These are phyloP conservation scores for Claviceps sp. DNA, from an alignment of 2,329 filamentous ascomycete genomes.

Conservation along the genomic window DNA sequence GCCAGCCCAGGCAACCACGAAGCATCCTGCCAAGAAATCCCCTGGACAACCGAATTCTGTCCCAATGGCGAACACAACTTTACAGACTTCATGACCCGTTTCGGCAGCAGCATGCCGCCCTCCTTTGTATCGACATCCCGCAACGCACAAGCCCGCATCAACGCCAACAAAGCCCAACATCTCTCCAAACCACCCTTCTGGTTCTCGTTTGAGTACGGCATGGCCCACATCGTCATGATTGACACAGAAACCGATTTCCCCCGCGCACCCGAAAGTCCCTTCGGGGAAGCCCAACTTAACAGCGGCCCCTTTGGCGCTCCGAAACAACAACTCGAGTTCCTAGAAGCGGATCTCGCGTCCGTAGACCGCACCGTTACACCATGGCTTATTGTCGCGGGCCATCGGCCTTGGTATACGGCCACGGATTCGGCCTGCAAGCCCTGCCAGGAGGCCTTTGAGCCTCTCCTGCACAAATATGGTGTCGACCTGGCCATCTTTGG, in stretches of 20 bases:
- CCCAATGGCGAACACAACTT: conserved; percentile 44
- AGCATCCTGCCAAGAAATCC: conserved; percentile 36
- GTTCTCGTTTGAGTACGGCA: conserved; percentile 16
- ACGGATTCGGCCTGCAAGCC: conserved; percentile 23
- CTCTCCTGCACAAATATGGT: conserved; percentile 39
- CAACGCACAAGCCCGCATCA: conserved; percentile 24
- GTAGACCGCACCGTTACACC: conserved; percentile 32
- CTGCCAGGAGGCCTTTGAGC: conserved; percentile 40
- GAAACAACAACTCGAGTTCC: conserved; percentile 38
- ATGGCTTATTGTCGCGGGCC: conserved; percentile 15
- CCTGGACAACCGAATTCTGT: conserved; percentile 24
- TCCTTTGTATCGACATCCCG: conserved; percentile 35
- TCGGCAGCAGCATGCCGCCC: conserved; percentile 36
- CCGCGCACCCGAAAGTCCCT: conserved; percentile 16
- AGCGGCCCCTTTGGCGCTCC: conserved; percentile 34
- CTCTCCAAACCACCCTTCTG: conserved; percentile 15
- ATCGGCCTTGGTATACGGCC: conserved; percentile 34
- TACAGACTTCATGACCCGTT: conserved; percentile 44
- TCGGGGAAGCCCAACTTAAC: conserved; percentile 19
- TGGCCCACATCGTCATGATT: conserved; percentile 17
- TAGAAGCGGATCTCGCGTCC: conserved; percentile 39
- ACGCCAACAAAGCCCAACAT: conserved; percentile 30
- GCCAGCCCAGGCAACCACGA: conserved; percentile 38
- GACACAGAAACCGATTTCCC: conserved; percentile 22
- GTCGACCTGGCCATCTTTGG: conserved; percentile 44